These are phyloP conservation scores for Phytopythium kandeliae DNA, from an alignment of 352 stramenopile genomes.

Conservation along the genomic window DNA sequence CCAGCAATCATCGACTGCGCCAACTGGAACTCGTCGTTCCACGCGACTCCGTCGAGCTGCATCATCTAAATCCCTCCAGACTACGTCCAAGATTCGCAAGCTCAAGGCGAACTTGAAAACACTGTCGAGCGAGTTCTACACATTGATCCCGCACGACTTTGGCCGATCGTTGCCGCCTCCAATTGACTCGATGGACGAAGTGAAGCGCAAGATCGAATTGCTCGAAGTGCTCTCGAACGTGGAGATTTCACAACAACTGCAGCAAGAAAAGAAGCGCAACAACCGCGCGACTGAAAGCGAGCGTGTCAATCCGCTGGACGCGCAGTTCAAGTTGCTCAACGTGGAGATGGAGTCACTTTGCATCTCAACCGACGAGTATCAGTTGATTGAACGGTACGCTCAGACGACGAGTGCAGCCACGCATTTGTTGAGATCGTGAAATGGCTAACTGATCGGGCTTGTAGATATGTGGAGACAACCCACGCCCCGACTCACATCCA, in stretches of 20 bases:
- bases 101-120: constrained; percentile 49
- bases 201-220: constrained; percentile 66
- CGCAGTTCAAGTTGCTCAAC: constrained; percentile 55
- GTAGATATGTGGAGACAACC: constrained; percentile 56
- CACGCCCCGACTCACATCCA: constrained; percentile 57
- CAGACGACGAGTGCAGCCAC: neutral
- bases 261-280: constrained; percentile 37
- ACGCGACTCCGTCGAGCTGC: constrained; percentile 17
- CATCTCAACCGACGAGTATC: constrained; percentile 34
- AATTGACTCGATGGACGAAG: constrained; percentile 52
- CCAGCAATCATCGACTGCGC: neutral
- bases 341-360: constrained; percentile 38
- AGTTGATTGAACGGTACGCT: constrained; percentile 37
- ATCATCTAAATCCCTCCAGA: neutral
- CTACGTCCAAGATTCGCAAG: constrained; percentile 24
- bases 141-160: constrained; percentile 68
- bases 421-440: no score
- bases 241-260: constrained; percentile 60
- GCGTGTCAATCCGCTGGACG: constrained; percentile 46
- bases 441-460: neutral
- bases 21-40: constrained; percentile 14
- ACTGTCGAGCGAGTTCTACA: constrained; percentile 64
- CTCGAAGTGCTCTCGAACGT: constrained; percentile 60
- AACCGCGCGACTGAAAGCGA: constrained; percentile 6
- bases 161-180: constrained; percentile 42